Evolutionary conservation across 2,329 filamentous ascomycete genomes (phyloP), one percentile per base, ranked within the genome.

Genomic region (Volutella citrinella): DNA sequence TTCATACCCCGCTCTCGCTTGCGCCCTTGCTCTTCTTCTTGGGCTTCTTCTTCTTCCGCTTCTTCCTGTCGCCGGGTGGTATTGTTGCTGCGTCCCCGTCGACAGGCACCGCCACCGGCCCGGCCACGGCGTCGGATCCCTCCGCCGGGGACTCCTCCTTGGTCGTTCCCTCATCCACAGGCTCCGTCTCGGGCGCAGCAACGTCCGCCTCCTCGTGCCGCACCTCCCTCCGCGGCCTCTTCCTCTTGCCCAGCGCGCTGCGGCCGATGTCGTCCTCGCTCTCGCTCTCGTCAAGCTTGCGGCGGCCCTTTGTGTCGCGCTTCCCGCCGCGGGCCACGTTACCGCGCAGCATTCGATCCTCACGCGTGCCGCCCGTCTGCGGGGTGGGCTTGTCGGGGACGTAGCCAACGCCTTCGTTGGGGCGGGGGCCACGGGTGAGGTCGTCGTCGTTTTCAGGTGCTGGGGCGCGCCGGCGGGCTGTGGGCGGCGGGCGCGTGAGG

Each of bases 331-430:
- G 59, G 15, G 59, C 49, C 13, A 59, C 19, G 27, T 53, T 49
- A 5, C 56, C 52, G 37, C 56, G 53, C 32, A 67, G 45, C 40
- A 57, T 48, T 31, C 48, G 52, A 35, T 59, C 53, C 32, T 52
- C 47, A 16, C 48, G 49, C 3, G 44, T 35, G 11, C 46, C 49
- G 19, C 50, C 43, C 18, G 46, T 48, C 22, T 48, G 36, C 9
- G 48, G 34, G 17, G 48, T 32, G 12, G 49, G 52, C 7, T 32
- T 35, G 7, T 56, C 44, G 4, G 60, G 46, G 9, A 56, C 49
- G 48, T 63, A 69, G 8, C 68, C 69, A 9, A 71, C 45, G 21
- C 68, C 69, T 16, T 61, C 57, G 47, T 68, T 68, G 22, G 55
- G 54, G 22, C 46, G 43, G 18, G 44, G 19, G 10, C 32, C 40